Evolutionary conservation across 2,329 filamentous ascomycete genomes (phyloP).

Genomic region (Cladosporium colombiae): DNA sequence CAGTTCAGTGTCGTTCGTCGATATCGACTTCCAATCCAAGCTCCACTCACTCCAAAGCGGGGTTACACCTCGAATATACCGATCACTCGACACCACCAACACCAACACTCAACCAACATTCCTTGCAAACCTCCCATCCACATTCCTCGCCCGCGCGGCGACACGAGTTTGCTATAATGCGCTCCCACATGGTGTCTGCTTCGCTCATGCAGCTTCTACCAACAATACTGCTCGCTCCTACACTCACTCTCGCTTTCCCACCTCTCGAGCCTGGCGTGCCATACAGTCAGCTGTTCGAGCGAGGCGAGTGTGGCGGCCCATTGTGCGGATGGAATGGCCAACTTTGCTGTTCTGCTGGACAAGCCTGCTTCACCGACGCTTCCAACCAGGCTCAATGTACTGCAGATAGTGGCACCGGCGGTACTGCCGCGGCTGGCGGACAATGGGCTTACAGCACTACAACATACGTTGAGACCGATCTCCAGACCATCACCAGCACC

Average conservation of each 20-base stretch:
- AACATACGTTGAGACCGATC: conserved; percentile 57
- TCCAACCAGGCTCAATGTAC: conserved; percentile 52
- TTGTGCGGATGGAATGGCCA: conserved; percentile 48
- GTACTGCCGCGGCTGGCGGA: conserved; percentile 39
- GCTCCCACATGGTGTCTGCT: conserved; percentile 28
- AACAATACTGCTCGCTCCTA: conserved; percentile 32
- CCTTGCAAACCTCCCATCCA: conserved; percentile 19
- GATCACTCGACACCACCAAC: background rate
- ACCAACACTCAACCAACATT: background rate
- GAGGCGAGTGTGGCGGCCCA: conserved; percentile 45
- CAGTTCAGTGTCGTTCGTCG: background rate
- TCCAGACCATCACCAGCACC: conserved; percentile 54
- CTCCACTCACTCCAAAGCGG: conserved; percentile 13
- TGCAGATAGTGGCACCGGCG: conserved; percentile 25
- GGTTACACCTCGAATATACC: conserved; percentile 4
- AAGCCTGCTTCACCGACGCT: conserved; percentile 54
- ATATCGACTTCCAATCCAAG: conserved; percentile 4
- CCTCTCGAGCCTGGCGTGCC: conserved; percentile 34
- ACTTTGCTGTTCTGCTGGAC: conserved; percentile 53
- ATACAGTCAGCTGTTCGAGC: conserved; percentile 38
- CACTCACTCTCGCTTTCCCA: conserved; percentile 31
- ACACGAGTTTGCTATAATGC: conserved; percentile 27
- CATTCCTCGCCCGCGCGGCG: conserved; percentile 30
- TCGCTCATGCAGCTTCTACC: conserved; percentile 34
- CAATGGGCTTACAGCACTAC: conserved; percentile 60